Conservation (phyloP, 2,329 filamentous ascomycete genomes). For the Allantophomopsis cytisporea region DNA sequence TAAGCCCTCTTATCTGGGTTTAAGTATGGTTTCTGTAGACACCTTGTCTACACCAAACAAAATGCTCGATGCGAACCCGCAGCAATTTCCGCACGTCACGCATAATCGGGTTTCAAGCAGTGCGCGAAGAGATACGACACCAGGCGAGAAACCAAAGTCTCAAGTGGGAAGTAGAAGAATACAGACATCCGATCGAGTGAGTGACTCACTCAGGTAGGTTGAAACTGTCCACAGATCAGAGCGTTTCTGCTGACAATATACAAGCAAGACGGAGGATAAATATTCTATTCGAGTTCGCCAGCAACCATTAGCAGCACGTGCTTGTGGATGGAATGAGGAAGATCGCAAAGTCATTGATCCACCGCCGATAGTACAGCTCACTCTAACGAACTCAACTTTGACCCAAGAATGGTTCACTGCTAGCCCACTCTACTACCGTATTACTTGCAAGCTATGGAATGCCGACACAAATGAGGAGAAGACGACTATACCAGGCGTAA, state of each 20-base stretch:
- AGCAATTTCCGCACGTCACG: too few relatives aligned
- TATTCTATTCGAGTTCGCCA: slow-evolving; percentile 48
- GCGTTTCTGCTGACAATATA: not conserved
- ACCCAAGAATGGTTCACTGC: too few relatives aligned
- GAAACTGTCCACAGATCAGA: not conserved
- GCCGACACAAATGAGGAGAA: slow-evolving; percentile 53
- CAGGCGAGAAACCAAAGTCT: too few relatives aligned
- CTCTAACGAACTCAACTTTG: slow-evolving; percentile 42
- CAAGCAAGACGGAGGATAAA: not conserved
- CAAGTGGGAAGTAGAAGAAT: not conserved
- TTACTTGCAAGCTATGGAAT: slow-evolving; percentile 65
- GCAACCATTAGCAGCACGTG: slow-evolving; percentile 64
- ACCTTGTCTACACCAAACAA: too few relatives aligned
- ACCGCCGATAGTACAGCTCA: slow-evolving; percentile 67
- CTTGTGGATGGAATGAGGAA: slow-evolving; percentile 72
- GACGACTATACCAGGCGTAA: slow-evolving; percentile 46
- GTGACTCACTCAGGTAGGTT: not conserved
- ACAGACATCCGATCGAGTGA: not conserved
- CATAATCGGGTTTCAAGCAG: too few relatives aligned
- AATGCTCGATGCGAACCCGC: too few relatives aligned
- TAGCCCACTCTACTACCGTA: too few relatives aligned
- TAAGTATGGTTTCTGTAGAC: too few relatives aligned
- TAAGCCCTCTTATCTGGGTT: too few relatives aligned
- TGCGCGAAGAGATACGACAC: too few relatives aligned
- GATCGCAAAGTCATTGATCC: slow-evolving; percentile 75